Conservation (phyloP, 1,284 basidiomycete species). For the Cystobasidium sp. region DNA sequence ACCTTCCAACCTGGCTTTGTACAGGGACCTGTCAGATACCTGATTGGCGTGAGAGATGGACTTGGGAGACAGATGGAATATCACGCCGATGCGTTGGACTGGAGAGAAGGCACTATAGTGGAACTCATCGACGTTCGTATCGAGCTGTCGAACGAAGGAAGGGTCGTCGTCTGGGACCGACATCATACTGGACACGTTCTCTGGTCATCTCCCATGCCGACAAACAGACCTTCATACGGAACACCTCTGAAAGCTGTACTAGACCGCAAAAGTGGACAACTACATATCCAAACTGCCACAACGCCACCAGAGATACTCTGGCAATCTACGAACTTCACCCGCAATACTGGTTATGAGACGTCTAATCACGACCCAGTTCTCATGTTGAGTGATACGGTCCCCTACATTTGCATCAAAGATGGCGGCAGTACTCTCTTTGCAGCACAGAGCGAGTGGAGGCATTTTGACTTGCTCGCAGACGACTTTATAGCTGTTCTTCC, state of each 20-base stretch:
- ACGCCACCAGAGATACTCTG: slow-evolving; percentile 24
- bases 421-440: slow-evolving; percentile 46
- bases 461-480: slow-evolving; percentile 43
- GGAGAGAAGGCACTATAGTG: slow-evolving; percentile 39
- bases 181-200: slow-evolving; percentile 37
- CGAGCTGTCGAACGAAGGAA: slow-evolving; percentile 45
- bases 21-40: slow-evolving; percentile 50
- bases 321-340: neutral
- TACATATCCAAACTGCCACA: slow-evolving; percentile 18
- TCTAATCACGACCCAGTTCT: slow-evolving; percentile 43
- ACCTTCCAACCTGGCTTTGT: slow-evolving; percentile 52
- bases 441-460: slow-evolving; percentile 43
- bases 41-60: slow-evolving; percentile 52
- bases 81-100: slow-evolving; percentile 33
- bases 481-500: slow-evolving; percentile 50
- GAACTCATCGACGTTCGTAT: slow-evolving; percentile 46
- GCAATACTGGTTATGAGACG: slow-evolving; percentile 20
- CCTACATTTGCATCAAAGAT: slow-evolving; percentile 48
- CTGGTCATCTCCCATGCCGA: slow-evolving; percentile 8
- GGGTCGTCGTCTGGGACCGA: slow-evolving; percentile 44
- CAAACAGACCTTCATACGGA: slow-evolving; percentile 1
- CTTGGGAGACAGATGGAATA: slow-evolving; percentile 47
- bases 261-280: neutral
- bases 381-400: slow-evolving; percentile 43
- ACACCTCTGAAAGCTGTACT: neutral